Evolutionary conservation across 371 early-diverging fungal genomes (phyloP).

Genomic region (Dinochytrium kinnereticum): DNA sequence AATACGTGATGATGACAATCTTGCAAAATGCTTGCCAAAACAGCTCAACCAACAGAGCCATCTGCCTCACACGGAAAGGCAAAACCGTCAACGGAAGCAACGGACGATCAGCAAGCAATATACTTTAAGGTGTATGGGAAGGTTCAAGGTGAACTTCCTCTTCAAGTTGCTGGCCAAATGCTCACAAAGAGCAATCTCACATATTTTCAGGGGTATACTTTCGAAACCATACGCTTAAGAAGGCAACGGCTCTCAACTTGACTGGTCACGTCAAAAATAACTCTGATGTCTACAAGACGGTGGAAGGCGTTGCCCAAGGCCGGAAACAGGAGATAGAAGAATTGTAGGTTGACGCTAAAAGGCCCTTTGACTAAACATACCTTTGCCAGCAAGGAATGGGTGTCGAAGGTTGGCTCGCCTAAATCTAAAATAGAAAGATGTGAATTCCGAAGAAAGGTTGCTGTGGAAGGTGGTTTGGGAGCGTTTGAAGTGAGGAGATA

Average conservation of each 20-base stretch:
- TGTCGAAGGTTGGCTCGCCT: conserved; percentile 29
- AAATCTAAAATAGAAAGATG: conserved; percentile 20
- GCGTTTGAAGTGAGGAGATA: too few relatives aligned
- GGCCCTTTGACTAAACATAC: not conserved
- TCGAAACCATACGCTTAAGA: conserved; percentile 27
- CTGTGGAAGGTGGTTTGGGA: too few relatives aligned
- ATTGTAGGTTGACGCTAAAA: conserved; percentile 22
- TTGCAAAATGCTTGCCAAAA: too few relatives aligned
- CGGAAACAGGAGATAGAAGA: not conserved
- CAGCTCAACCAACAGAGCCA: too few relatives aligned
- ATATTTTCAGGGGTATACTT: conserved; percentile 27
- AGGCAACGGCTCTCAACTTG: conserved; percentile 22
- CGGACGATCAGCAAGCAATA: too few relatives aligned
- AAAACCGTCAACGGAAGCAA: too few relatives aligned
- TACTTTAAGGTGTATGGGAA: conserved; percentile 33
- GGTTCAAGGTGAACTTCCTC: conserved; percentile 35
- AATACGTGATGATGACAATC: too few relatives aligned
- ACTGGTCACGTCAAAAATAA: conserved; percentile 29
- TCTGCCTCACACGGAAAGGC: too few relatives aligned
- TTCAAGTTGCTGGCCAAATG: too few relatives aligned
- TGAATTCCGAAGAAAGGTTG: too few relatives aligned
- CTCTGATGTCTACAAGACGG: conserved; percentile 15
- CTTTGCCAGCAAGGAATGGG: conserved; percentile 26
- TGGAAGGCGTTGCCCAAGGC: conserved; percentile 29
- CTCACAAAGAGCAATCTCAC: too few relatives aligned